Conservation (phyloP, 129 eudicot genomes). For the Saussurea involucrata region DNA sequence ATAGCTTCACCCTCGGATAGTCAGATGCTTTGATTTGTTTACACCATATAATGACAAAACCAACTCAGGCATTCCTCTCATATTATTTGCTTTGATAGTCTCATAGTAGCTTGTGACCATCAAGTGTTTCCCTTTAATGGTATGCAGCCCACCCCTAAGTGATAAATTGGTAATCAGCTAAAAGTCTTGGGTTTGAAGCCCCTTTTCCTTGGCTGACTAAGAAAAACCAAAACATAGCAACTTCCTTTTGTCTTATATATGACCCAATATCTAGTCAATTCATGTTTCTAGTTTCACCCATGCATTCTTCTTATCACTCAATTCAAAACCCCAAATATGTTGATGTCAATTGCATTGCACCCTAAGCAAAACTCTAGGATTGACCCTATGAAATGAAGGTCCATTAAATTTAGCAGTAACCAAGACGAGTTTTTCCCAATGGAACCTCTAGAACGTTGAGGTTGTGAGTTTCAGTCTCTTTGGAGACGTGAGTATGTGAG, state of each 20-base stretch:
- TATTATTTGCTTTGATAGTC: background rate
- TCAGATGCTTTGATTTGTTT: background rate
- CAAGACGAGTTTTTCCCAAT: background rate
- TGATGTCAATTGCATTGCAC: background rate
- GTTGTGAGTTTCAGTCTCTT: background rate
- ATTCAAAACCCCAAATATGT: slow-evolving; percentile 4
- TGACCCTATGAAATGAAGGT: background rate
- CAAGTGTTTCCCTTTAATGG: background rate
- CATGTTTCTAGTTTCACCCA: background rate
- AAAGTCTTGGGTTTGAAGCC: background rate
- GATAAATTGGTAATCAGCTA: background rate
- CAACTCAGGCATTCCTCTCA: background rate
- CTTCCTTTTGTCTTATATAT: background rate
- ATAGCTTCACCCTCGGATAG: background rate
- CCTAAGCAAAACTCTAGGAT: background rate
- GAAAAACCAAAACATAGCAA: background rate
- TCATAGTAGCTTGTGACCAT: background rate
- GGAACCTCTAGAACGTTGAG: background rate
- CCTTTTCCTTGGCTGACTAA: background rate
- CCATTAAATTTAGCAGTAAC: background rate
- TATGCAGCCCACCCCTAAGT: background rate
- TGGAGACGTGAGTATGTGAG: background rate
- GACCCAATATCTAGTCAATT: background rate
- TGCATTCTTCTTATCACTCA: background rate
- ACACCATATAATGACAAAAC: background rate